These are phyloP conservation scores for Cystofilobasidium ferigula DNA, from an alignment of 768 basidiomycete genomes.

Conservation along the genomic window DNA sequence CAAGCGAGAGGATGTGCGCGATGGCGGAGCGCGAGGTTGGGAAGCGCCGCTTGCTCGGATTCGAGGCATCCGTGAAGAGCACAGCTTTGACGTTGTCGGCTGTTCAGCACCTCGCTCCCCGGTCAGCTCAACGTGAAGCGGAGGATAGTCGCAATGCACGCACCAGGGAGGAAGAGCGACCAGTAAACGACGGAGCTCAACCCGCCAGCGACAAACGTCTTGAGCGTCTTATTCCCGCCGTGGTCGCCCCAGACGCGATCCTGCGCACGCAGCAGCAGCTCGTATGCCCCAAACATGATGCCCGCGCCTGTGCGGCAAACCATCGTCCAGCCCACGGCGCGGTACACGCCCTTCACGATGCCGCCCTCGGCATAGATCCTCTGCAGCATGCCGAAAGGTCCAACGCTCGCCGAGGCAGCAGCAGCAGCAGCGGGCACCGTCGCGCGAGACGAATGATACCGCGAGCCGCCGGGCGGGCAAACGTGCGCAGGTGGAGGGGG, in stretches of 20 bases:
- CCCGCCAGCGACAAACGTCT: slow-evolving; percentile 1
- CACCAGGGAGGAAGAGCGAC: not conserved
- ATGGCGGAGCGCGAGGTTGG: not conserved
- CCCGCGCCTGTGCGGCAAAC: not conserved
- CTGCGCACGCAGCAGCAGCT: not conserved
- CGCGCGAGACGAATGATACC: too few species aligned
- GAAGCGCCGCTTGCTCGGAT: not conserved
- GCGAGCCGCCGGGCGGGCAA: too few species aligned
- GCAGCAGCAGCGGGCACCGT: too few species aligned
- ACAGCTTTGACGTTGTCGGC: slow-evolving; percentile 4
- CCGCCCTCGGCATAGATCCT: not conserved
- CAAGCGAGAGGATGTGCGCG: not conserved
- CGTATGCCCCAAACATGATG: not conserved
- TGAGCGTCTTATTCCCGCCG: not conserved
- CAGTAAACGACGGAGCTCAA: not conserved
- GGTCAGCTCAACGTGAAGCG: too few species aligned
- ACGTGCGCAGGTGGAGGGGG: too few species aligned
- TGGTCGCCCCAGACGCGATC: not conserved
- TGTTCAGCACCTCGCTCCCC: too few species aligned
- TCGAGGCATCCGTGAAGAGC: not conserved
- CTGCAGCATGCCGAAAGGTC: not conserved
- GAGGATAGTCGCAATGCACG: too few species aligned
- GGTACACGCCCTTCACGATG: not conserved
- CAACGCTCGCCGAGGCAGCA: not conserved
- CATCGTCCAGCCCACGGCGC: not conserved